phyloP scores from a whole-genome alignment of 1,284 basidiomycete species.

The Filobasidium uniguttulatum region DNA sequence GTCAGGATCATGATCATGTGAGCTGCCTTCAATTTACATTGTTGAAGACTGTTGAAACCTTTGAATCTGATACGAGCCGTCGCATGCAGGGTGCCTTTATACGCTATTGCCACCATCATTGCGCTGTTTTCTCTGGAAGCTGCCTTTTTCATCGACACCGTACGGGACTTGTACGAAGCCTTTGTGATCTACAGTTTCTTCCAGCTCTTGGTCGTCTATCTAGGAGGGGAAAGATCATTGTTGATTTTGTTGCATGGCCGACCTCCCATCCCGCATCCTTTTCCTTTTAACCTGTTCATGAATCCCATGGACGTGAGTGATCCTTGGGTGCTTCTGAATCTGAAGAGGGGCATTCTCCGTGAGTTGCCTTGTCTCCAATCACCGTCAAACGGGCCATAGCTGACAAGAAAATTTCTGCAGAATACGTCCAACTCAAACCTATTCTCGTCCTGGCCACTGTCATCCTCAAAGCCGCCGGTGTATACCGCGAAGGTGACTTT shows the following conservation, averaged over 20 bases:
- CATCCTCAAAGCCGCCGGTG: slow-evolving; percentile 69
- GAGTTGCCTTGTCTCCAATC: slow-evolving; percentile 29
- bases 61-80: not conserved
- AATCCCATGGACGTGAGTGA: slow-evolving; percentile 73
- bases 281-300: slow-evolving; percentile 62
- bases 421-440: slow-evolving; percentile 96
- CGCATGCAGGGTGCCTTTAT: slow-evolving; percentile 61
- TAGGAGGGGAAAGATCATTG: slow-evolving; percentile 84
- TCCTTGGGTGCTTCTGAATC: slow-evolving; percentile 81
- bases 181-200: slow-evolving; percentile 95
- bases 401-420: slow-evolving; percentile 37
- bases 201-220: slow-evolving; percentile 64
- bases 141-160: slow-evolving; percentile 88
- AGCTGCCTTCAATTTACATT: slow-evolving; percentile 5
- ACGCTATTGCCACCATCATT: slow-evolving; percentile 79
- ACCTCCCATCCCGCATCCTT: slow-evolving; percentile 70
- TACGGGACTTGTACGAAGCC: slow-evolving; percentile 94
- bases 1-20: slow-evolving; percentile 89
- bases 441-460: slow-evolving; percentile 71
- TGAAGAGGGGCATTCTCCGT: slow-evolving; percentile 93
- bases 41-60: not conserved
- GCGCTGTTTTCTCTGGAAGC: slow-evolving; percentile 88
- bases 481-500: slow-evolving; percentile 82
- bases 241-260: slow-evolving; percentile 83
- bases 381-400: not conserved